Base-by-base conservation (phyloP, 208 protist genomes). In the Novymonas esmeraldas region DNA sequence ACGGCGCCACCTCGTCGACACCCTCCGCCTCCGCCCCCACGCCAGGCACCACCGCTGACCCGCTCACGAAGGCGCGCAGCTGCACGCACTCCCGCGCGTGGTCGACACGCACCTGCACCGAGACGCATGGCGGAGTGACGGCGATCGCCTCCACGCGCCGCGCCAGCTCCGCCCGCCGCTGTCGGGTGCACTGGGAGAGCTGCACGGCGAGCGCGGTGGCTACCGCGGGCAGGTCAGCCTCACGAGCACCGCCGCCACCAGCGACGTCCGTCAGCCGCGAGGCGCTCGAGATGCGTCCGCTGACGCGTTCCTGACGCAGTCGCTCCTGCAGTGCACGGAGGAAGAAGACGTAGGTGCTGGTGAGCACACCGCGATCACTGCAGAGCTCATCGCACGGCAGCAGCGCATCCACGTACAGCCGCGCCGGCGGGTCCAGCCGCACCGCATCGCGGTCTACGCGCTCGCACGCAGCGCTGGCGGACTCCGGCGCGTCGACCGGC, bases 381-480 rank as follows among this genome's bases (percentile, higher is more conserved):
- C 70, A 77, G 24, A 79, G 56, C 71, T 92, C 86, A 48, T 89
- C 86, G 22, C 72, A 81, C 18, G 86, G 86, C 52, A 92, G 45
- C 22, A 92, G 67, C 13, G 82, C 57, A 50, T 92, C 86, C 56
- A 83, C 59, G 55, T 79, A 63, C 22, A 88, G 50, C 6, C 36
- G 58, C 3, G 38, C 33, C 2, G 82, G 76, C 13, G 86, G 81
- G 26, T 59, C 28, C 18, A 91, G 70, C 34, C 41, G 33, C 55
- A 88, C n/a, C 20, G 28, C 58, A 3, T 78, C 76, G 0, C 76
- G 74, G 52, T 84, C 79, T 2, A 89, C 66, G 1, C 81, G 75
- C 38, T 67, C 36, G 44, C 45, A 22, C 7, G 16, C 7, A 28
- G 39, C 24, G 26, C 45, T 28, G 29, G 7, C 20, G 16, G 4